Base-by-base conservation (phyloP, 805 yeast genomes). In the Suhomyces emberorum region DNA sequence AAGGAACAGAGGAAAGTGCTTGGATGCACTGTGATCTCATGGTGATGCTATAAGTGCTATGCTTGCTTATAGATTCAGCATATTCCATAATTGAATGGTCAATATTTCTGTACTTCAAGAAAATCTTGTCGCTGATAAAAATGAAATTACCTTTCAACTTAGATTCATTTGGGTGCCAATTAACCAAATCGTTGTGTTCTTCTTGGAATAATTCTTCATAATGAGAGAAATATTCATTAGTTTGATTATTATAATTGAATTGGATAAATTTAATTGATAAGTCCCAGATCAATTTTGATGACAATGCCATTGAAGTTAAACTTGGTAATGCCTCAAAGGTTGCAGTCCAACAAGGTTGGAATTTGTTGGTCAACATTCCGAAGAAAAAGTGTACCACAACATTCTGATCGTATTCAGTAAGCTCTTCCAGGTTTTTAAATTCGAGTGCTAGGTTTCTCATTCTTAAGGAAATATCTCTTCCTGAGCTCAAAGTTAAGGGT, bases 321-420 rank as follows among this genome's bases (percentile, higher is more conserved):
- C 57, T 51, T 1, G 80, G 76, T 4, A 86, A 51, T 3, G 74
- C 71, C 42, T 82, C 91, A 36, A 70, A 62, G 2, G 84, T 83
- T 4, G 83, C 88, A 14, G 76, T 73, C 95, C 96, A 88, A 10
- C 83, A 72, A 1, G 98, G 98, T 38, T 87, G 83, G 48, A 91
- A 88, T 39, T 77, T 75, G 22, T 80, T 79, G 3, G 87, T 69
- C 28, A 89, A 60, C 41, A 84, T 70, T 22, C 98, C 98, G 36
- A 67, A 53, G 15, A 58, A 34, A 34, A 48, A 67, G 19, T 52
- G 47, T 46, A 83, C 72, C 25, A 61, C 39, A 7, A 53, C 31
- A 4, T 34, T 33, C 12, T 50, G 42, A 12, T 54, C 58, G 4
- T 51, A 27, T 1, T 34, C 33, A 4, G 52, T 31, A 5, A 46